A percentile compares a stretch with the other conserved stretches of the same genome.
Evolutionary conservation across 164 flowering plant species (phyloP).

Genomic region (Malania oleifera): DNA sequence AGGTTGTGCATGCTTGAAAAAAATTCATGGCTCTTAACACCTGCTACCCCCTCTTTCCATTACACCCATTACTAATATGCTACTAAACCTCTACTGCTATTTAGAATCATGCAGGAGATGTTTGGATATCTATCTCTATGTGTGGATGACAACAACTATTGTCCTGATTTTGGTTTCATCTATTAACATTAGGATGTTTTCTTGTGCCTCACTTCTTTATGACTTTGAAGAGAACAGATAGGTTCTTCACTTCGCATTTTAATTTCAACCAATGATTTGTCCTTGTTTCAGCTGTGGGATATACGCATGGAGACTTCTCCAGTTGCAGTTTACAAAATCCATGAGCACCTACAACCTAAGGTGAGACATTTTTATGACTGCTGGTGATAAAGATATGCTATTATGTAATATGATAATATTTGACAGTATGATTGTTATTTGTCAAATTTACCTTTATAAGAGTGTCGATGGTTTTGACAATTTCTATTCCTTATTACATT

Average conservation of each 20-base stretch:
- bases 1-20: too few relatives aligned
- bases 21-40: too few relatives aligned
- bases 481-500: not conserved
- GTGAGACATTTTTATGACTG: constrained; percentile 26
- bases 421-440: not conserved
- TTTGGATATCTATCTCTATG: too few relatives aligned
- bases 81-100: too few relatives aligned
- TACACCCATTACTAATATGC: too few relatives aligned
- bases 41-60: too few relatives aligned
- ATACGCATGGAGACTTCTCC: constrained; percentile 60
- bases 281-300: constrained; percentile 71
- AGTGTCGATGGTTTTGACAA: too few relatives aligned
- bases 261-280: constrained; percentile 14
- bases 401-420: not conserved
- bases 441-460: not conserved
- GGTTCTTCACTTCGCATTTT: not conserved
- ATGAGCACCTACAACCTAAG: constrained; percentile 72
- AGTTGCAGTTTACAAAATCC: constrained; percentile 60
- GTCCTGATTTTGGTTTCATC: too few relatives aligned
- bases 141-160: too few relatives aligned
- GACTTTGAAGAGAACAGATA: not conserved
- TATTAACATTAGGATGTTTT: not conserved
- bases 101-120: too few relatives aligned
- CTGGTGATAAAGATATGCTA: not conserved
- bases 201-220: not conserved